Percentiles rank a stretch among this genome's conserved stretches.
phyloP scores from a whole-genome alignment of 495 filamentous ascomycete species.

The Penicillium alfredii region DNA sequence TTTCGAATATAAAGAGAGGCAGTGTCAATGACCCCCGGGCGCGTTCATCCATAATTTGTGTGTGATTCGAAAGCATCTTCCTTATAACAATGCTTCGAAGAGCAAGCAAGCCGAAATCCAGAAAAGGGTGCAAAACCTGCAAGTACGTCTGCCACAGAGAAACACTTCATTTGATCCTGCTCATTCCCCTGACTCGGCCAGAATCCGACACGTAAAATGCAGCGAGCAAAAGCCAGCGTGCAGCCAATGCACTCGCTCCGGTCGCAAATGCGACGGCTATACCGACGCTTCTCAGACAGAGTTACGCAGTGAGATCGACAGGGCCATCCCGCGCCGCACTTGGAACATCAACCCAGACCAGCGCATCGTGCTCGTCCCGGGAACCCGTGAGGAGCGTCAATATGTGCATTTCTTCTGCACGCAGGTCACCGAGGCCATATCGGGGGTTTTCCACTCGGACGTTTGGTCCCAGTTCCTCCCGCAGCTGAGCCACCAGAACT shows the following conservation, averaged over 20 bases:
- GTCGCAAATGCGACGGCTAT: slow-evolving; percentile 41
- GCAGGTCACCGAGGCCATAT: slow-evolving; percentile 26
- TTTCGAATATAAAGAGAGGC: too few relatives aligned
- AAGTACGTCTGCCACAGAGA: slow-evolving; percentile 9
- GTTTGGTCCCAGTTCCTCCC: slow-evolving; percentile 52
- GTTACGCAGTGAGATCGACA: slow-evolving; percentile 3
- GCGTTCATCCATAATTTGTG: too few relatives aligned
- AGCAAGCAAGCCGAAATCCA: slow-evolving; percentile 7
- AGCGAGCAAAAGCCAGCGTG: slow-evolving; percentile 44
- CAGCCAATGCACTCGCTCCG: slow-evolving; percentile 40
- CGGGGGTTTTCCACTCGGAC: slow-evolving; percentile 55
- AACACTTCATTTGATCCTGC: too few relatives aligned
- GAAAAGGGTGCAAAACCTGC: slow-evolving; percentile 12
- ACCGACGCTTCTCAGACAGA: slow-evolving; percentile 5
- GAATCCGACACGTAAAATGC: slow-evolving; percentile 47
- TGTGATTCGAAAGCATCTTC: too few relatives aligned
- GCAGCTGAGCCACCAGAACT: slow-evolving; percentile 51
- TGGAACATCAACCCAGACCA: slow-evolving; percentile 4
- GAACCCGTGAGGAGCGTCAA: slow-evolving; percentile 18
- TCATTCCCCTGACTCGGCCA: too few relatives aligned
- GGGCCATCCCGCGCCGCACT: not conserved
- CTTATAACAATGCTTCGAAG: slow-evolving; percentile 3
- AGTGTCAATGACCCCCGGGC: too few relatives aligned
- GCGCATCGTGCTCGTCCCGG: slow-evolving; percentile 13
- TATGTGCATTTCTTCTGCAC: slow-evolving; percentile 21